phyloP scores from a whole-genome alignment of 805 yeast genomes.

The Hemisphaericaspora nanyangensis region DNA sequence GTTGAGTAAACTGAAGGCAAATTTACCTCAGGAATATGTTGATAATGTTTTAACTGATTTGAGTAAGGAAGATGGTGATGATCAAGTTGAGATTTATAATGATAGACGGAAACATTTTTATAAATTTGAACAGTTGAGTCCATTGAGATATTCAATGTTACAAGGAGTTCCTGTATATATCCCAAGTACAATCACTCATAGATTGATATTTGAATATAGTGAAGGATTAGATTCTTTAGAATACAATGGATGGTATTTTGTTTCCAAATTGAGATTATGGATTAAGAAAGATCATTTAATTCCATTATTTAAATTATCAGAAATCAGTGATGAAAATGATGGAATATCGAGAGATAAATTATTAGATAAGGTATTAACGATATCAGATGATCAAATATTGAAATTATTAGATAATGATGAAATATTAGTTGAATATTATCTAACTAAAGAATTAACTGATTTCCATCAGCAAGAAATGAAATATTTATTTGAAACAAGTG shows the following conservation, averaged over 20 bases:
- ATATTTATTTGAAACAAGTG: slow-evolving; percentile 15
- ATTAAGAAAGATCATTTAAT: slow-evolving; percentile 6
- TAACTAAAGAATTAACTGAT: slow-evolving; percentile 19
- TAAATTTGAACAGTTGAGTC: slow-evolving; percentile 38
- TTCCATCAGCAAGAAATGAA: slow-evolving; percentile 18
- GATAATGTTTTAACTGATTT: slow-evolving; percentile 5
- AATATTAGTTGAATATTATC: slow-evolving; percentile 19
- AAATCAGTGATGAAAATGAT: slow-evolving; percentile 8
- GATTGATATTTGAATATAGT: slow-evolving; percentile 21
- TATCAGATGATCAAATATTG: slow-evolving; percentile 15
- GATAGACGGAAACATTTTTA: slow-evolving; percentile 30
- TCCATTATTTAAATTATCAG: slow-evolving; percentile 4
- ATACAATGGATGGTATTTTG: slow-evolving; percentile 18
- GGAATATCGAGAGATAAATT: slow-evolving; percentile 11
- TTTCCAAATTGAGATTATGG: slow-evolving; percentile 20
- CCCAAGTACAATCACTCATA: slow-evolving; percentile 20
- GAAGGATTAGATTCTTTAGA: slow-evolving; percentile 18
- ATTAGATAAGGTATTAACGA: slow-evolving; percentile 15
- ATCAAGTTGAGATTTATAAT: slow-evolving; percentile 18
- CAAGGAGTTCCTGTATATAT: slow-evolving; percentile 46
- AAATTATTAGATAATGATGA: slow-evolving; percentile 18
- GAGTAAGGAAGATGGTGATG: slow-evolving; percentile 12
- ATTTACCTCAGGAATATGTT: slow-evolving; percentile 15
- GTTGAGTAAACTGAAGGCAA: slow-evolving; percentile 13
- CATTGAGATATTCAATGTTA: slow-evolving; percentile 48